Evolutionary conservation across 2,329 filamentous ascomycete genomes (phyloP).

Genomic region (Daldinia eschscholtzii): DNA sequence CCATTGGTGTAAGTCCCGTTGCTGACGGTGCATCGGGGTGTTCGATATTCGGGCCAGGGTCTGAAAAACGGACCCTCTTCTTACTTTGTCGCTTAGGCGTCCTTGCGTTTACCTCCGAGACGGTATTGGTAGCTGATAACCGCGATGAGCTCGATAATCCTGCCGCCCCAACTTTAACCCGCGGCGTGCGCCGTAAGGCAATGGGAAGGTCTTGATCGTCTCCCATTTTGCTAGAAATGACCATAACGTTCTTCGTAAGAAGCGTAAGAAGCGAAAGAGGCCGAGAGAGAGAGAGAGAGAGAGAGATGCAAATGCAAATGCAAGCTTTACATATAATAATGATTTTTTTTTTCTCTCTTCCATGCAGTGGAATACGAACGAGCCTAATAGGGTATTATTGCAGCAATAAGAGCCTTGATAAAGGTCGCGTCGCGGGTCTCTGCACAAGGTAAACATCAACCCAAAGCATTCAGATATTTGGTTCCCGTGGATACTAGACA

Average conservation of each 20-base stretch:
- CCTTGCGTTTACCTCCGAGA: slow-evolving; percentile 40
- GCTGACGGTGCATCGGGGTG: slow-evolving; percentile 49
- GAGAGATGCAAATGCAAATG: slow-evolving; percentile 22
- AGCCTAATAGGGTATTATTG: slow-evolving; percentile 40
- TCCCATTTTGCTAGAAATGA: slow-evolving; percentile 33
- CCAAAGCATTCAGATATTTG: slow-evolving; percentile 20
- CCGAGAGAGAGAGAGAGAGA: neutral
- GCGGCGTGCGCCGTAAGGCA: slow-evolving; percentile 67
- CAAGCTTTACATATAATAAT: slow-evolving; percentile 16
- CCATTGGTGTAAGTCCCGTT: slow-evolving; percentile 70
- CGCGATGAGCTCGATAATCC: slow-evolving; percentile 30
- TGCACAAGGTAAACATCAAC: slow-evolving; percentile 32
- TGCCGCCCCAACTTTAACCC: slow-evolving; percentile 54
- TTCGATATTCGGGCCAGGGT: slow-evolving; percentile 61
- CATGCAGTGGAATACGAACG: slow-evolving; percentile 24
- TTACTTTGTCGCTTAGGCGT: slow-evolving; percentile 54
- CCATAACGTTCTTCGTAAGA: slow-evolving; percentile 4
- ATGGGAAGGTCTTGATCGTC: slow-evolving; percentile 60
- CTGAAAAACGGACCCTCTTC: slow-evolving; percentile 70
- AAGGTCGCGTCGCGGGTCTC: slow-evolving; percentile 40
- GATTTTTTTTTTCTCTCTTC: neutral
- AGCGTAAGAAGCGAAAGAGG: neutral
- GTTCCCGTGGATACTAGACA: slow-evolving; percentile 31
- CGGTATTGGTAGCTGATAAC: slow-evolving; percentile 40
- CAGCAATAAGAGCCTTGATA: slow-evolving; percentile 23